These are phyloP conservation scores for Fusarium lyarnte DNA, from an alignment of 2,329 filamentous ascomycete species.

Conservation along the genomic window DNA sequence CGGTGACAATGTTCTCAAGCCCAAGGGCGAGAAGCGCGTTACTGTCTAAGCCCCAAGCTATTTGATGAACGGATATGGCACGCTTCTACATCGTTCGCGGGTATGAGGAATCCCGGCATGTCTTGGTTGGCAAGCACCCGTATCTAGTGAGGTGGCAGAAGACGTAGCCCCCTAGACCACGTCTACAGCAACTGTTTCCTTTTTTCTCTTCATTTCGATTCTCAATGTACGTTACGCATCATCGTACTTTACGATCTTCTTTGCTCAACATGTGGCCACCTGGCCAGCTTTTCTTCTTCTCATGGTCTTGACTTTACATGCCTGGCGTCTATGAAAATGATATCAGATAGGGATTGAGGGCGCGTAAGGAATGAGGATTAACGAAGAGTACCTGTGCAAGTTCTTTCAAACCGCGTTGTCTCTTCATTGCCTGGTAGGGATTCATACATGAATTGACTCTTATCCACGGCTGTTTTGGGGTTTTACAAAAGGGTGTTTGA, in stretches of 20 bases:
- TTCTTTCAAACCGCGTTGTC: slow-evolving; percentile 25
- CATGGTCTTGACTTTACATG: slow-evolving; percentile 35
- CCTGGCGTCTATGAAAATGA: slow-evolving; percentile 41
- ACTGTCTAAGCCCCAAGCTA: slow-evolving; percentile 39
- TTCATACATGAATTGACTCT: neutral
- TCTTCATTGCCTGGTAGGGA: slow-evolving; percentile 33
- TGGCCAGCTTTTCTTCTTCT: slow-evolving; percentile 35
- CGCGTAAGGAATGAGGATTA: slow-evolving; percentile 33
- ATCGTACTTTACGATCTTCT: slow-evolving; percentile 48
- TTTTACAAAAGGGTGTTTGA: slow-evolving; percentile 35
- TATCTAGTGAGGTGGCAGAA: slow-evolving; percentile 22
- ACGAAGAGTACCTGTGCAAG: slow-evolving; percentile 23
- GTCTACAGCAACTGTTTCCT: slow-evolving; percentile 30
- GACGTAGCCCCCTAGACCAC: slow-evolving; percentile 21
- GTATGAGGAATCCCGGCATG: slow-evolving; percentile 9
- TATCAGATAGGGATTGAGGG: slow-evolving; percentile 36
- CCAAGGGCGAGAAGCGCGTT: slow-evolving; percentile 43
- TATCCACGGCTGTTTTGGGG: slow-evolving; percentile 29
- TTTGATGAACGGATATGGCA: slow-evolving; percentile 21
- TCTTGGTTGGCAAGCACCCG: slow-evolving; percentile 26
- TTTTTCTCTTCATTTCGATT: slow-evolving; percentile 45
- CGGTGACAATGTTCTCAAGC: slow-evolving; percentile 58
- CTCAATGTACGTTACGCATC: slow-evolving; percentile 50
- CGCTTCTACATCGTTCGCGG: slow-evolving; percentile 12
- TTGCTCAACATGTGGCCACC: slow-evolving; percentile 38